Conservation (phyloP, 1,139 yeast species). For the Diutina catenulata region DNA sequence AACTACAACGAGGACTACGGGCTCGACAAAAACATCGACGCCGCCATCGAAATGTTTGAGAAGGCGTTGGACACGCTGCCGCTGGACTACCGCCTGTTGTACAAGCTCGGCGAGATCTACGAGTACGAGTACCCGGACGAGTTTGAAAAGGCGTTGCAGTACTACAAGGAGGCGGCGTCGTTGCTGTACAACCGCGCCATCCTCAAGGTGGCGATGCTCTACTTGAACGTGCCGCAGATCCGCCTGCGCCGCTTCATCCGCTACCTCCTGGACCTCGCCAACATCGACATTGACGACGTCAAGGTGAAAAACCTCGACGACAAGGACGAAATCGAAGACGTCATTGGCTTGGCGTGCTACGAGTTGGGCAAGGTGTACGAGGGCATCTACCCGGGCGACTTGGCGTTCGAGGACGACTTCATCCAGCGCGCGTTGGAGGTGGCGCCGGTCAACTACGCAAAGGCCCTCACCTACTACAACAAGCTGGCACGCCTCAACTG, state of each 20-base stretch:
- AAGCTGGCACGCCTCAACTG: slow-evolving; percentile 71
- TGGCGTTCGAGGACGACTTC: slow-evolving; percentile 25
- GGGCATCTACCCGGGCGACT: slow-evolving; percentile 43
- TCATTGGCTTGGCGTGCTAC: slow-evolving; percentile 30
- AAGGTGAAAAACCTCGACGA: slow-evolving; percentile 18
- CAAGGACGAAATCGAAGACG: slow-evolving; percentile 29
- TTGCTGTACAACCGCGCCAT: slow-evolving; percentile 34
- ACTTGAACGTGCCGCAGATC: slow-evolving; percentile 23
- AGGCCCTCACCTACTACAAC: slow-evolving; percentile 58
- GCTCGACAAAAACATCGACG: slow-evolving; percentile 18
- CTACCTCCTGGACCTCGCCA: slow-evolving; percentile 3
- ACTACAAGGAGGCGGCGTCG: slow-evolving; percentile 29
- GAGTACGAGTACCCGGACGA: slow-evolving; percentile 21
- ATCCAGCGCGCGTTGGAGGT: slow-evolving; percentile 22
- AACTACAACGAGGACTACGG: slow-evolving; percentile 28
- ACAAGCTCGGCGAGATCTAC: slow-evolving; percentile 29
- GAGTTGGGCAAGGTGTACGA: slow-evolving; percentile 65
- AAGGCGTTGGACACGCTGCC: slow-evolving; percentile 23
- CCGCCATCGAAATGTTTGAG: slow-evolving; percentile 23
- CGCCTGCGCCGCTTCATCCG: slow-evolving; percentile 18
- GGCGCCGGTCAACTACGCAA: slow-evolving; percentile 40
- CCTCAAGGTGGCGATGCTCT: slow-evolving; percentile 28
- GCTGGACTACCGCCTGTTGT: slow-evolving; percentile 23
- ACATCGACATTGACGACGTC: slow-evolving; percentile 3
- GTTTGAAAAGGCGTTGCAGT: slow-evolving; percentile 22